A percentile compares a stretch with the other conserved stretches of the same genome.
Conservation (phyloP, 805 yeast genomes). For the Candida tallmaniae region DNA sequence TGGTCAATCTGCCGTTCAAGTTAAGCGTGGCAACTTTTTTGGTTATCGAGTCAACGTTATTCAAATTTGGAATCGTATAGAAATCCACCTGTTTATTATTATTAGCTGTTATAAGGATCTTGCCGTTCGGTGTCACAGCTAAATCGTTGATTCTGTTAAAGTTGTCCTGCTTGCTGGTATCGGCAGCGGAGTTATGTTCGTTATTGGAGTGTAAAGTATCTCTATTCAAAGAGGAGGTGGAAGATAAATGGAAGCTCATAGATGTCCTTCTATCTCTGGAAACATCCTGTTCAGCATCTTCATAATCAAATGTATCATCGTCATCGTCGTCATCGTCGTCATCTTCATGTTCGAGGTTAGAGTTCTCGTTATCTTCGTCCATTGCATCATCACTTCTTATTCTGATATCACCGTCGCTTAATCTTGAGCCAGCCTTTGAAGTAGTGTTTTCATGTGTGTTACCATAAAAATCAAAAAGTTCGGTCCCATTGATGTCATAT, state of each 20-base stretch:
- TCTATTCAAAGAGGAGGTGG: conserved; percentile 1
- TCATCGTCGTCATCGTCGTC: conserved; percentile 3
- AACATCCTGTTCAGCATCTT: conserved; percentile 9
- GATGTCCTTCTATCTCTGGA: conserved; percentile 2
- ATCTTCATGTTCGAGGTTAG: conserved; percentile 6
- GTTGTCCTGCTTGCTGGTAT: conserved; percentile 9
- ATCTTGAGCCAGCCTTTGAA: conserved; percentile 9
- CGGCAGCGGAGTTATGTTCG: not conserved
- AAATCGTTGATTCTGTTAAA: conserved; percentile 61
- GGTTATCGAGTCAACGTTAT: conserved; percentile 26
- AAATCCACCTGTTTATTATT: conserved; percentile 59
- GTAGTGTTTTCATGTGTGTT: conserved; percentile 17
- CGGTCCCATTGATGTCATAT: conserved; percentile 34
- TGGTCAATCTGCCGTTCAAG: conserved; percentile 58
- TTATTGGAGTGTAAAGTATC: too few species aligned
- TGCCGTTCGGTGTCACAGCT: conserved; percentile 62
- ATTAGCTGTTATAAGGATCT: conserved; percentile 57
- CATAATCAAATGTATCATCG: conserved; percentile 5
- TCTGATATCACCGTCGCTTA: conserved; percentile 9
- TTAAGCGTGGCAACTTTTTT: conserved; percentile 41
- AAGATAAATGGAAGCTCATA: not conserved
- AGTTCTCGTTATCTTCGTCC: too few species aligned
- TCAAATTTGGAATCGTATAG: conserved; percentile 44
- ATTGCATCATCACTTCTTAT: conserved; percentile 11
- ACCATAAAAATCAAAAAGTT: conserved; percentile 40